phyloP scores from a whole-genome alignment of 306 rosid genomes.

The Ziziphus jujuba region DNA sequence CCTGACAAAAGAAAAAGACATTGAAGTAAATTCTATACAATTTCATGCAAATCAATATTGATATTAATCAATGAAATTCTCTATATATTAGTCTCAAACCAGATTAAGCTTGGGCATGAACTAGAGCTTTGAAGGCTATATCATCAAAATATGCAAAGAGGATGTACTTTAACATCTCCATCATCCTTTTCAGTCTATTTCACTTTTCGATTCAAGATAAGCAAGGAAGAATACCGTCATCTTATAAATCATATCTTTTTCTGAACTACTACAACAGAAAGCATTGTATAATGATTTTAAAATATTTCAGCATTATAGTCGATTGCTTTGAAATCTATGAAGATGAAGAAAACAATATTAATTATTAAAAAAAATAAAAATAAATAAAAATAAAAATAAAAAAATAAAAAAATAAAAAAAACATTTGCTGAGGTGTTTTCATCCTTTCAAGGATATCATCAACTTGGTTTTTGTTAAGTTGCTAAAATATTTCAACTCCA shows the following conservation, averaged over 20 bases:
- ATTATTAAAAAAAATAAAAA: no score
- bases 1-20: constrained; percentile 20
- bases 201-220: not conserved
- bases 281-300: not conserved
- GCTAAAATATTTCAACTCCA: not conserved
- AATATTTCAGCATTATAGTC: no score
- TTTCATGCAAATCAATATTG: not conserved
- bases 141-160: constrained; percentile 14
- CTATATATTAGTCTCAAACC: constrained; percentile 1
- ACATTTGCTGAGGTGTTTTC: not conserved
- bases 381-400: no score
- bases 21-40: no score
- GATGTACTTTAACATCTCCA: constrained; percentile 10
- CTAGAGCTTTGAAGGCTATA: constrained; percentile 21
- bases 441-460: not conserved
- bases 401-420: no score
- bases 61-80: not conserved
- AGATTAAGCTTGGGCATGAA: constrained; percentile 30
- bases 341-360: not conserved
- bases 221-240: not conserved
- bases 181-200: not conserved
- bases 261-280: not conserved
- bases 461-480: not conserved
- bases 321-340: not conserved
- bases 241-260: not conserved